Evolutionary conservation across 768 basidiomycete species (phyloP).

Genomic region (Gymnopilus junonius): DNA sequence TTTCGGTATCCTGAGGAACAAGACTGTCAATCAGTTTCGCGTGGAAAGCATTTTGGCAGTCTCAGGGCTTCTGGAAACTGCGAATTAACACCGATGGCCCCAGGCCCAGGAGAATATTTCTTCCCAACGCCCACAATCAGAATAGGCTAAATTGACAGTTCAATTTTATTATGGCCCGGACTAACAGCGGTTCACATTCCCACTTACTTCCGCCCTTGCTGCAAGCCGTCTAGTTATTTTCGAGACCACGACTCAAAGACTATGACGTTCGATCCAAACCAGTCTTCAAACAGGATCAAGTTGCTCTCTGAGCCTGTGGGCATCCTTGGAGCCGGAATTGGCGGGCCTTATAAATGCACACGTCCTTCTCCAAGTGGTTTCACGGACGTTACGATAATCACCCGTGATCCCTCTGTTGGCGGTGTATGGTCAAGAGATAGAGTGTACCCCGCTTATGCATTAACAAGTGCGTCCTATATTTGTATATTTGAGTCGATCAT

Average conservation of each 20-base stretch:
- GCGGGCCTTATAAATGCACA: constrained; percentile 66
- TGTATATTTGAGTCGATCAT: neutral
- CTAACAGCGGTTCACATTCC: too few species aligned
- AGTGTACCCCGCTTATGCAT: constrained; percentile 57
- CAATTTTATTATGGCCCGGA: too few species aligned
- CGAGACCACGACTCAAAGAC: neutral
- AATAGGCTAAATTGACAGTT: neutral
- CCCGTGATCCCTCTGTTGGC: constrained; percentile 56
- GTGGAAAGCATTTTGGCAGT: neutral
- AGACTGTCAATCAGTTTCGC: neutral
- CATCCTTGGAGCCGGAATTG: constrained; percentile 62
- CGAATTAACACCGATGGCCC: neutral
- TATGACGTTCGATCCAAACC: neutral
- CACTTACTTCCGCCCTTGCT: too few species aligned
- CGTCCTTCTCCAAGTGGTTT: constrained; percentile 59
- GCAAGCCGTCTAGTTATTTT: too few species aligned
- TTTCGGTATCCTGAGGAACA: neutral
- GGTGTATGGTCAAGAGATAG: constrained; percentile 64
- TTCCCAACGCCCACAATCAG: neutral
- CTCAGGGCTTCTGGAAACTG: neutral
- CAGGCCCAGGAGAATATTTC: neutral
- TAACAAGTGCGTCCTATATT: constrained; percentile 55
- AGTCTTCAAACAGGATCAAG: neutral
- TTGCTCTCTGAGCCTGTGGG: constrained; percentile 32
- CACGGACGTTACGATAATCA: constrained; percentile 53